These are phyloP conservation scores for Tolypocladium endophyticum DNA, from an alignment of 2,329 filamentous ascomycete genomes.

Conservation along the genomic window DNA sequence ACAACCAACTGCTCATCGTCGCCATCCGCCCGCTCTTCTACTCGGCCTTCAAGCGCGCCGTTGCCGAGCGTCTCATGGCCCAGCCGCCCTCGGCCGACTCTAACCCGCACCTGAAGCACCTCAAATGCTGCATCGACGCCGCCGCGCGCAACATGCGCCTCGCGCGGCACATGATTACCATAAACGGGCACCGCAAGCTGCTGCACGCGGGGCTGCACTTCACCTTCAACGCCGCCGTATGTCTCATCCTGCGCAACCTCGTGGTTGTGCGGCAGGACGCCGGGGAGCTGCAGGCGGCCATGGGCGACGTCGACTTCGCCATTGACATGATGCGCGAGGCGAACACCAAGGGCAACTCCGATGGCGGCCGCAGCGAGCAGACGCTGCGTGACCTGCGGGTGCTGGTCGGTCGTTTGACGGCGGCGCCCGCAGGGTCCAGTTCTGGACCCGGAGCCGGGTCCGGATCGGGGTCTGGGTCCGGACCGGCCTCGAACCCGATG, in stretches of 20 bases:
- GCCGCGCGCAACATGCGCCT: conserved; percentile 35
- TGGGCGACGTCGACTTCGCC: conserved; percentile 27
- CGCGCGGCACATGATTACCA: conserved; percentile 26
- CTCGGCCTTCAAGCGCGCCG: conserved; percentile 32
- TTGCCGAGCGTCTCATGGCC: conserved; percentile 27
- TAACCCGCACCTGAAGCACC: conserved; percentile 13
- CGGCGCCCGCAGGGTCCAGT: conserved; percentile 6
- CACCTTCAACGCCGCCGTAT: conserved; percentile 38
- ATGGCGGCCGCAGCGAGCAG: conserved; percentile 24
- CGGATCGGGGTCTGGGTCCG: background rate
- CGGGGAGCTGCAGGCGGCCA: conserved; percentile 11
- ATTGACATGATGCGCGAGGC: conserved; percentile 30
- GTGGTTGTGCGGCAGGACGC: conserved; percentile 17
- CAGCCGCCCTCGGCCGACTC: conserved; percentile 12
- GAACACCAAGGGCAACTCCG: conserved; percentile 24
- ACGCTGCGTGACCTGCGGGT: conserved; percentile 26
- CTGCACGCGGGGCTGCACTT: conserved; percentile 35
- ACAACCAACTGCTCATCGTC: conserved; percentile 39
- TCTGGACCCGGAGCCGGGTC: background rate
- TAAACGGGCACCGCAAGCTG: conserved; percentile 27
- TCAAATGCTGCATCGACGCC: conserved; percentile 29
- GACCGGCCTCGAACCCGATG: conserved; percentile 4
- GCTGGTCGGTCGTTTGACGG: conserved; percentile 23
- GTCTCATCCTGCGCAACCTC: conserved; percentile 35
- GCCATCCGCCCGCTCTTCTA: conserved; percentile 37